A percentile compares a stretch with the other conserved stretches of the same genome.
phyloP scores from a whole-genome alignment of 371 early-diverging fungal genomes.

The Actinomortierella ambigua region DNA sequence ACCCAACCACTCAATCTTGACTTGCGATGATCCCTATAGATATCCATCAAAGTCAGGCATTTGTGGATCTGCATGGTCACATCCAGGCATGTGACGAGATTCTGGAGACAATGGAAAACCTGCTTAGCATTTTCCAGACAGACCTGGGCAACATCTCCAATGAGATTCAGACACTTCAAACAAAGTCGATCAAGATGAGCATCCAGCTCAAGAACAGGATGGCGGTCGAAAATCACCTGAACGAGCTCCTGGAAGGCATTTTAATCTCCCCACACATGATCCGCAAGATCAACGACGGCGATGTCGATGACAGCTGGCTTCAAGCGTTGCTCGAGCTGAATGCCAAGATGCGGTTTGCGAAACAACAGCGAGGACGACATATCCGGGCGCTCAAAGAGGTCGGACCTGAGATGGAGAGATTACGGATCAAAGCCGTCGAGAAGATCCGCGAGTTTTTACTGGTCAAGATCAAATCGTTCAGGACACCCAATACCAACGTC shows the following conservation, averaged over 20 bases:
- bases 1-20: no score
- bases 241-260: constrained; percentile 78
- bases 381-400: constrained; percentile 81
- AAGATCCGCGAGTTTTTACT: constrained; percentile 88
- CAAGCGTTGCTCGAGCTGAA: constrained; percentile 80
- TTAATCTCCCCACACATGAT: constrained; percentile 82
- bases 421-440: constrained; percentile 79
- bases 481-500: constrained; percentile 88
- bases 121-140: constrained; percentile 82
- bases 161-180: constrained; percentile 87
- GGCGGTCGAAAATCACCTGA: constrained; percentile 74
- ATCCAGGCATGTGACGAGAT: constrained; percentile 83
- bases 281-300: constrained; percentile 85
- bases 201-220: constrained; percentile 82
- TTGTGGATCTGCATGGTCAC: constrained; percentile 75
- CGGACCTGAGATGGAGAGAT: constrained; percentile 87
- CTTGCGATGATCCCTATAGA: constrained; percentile 59
- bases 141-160: constrained; percentile 86
- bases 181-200: constrained; percentile 80
- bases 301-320: constrained; percentile 87
- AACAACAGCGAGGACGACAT: constrained; percentile 66
- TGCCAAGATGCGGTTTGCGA: constrained; percentile 83
- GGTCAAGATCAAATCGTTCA: constrained; percentile 79
- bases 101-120: constrained; percentile 84
- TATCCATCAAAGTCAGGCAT: constrained; percentile 65